Base-by-base conservation (phyloP, 345 rosid genomes). In the Luvunga scandens region DNA sequence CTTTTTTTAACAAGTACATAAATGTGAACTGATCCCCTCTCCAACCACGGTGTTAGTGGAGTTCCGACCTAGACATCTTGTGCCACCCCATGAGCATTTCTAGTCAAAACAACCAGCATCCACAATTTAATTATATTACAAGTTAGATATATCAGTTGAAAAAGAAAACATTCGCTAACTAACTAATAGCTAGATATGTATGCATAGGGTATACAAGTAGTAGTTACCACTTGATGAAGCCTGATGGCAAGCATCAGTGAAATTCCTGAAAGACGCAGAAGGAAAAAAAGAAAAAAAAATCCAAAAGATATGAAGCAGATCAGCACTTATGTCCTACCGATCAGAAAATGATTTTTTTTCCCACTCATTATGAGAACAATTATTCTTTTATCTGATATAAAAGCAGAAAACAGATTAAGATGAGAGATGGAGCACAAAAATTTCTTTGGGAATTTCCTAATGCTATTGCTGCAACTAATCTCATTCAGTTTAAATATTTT, bases 41-140 rank as follows among this genome's bases (percentile, higher is more conserved):
- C 56, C 56, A 50, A 50, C 56, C 7, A 21, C 22, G 0, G 55
- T 48, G 19, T 48, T 14, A 50, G 56, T 9, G 21, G 56, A 50
- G 16, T 50, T 50, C 3, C 21, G 18, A 50, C 22, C 22, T 50
- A 18, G 6, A 53, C 57, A 16, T 53, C 57, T 53, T 53, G 57
- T 53, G 7, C 57, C 57, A 53, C 22, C n/a, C 56, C 6, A 16
- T 1, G 56, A 50, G 1, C 21, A 16, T 50, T 50, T 4, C 22
- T 1, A 50, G 22, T 4, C 0, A 2, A 50, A 50, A 14, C 56
- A 50, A 50, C 7, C 56, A 48, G 55, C 6, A 18, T 3, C 56
- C 56, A 50, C 86, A 87, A 75, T 86, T 83, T 63, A 74, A 78
- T 80, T 88, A 88, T 79, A 81, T 84, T 36, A 83, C 88, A 66